phyloP scores from a whole-genome alignment of 352 stramenopile species.

The Aphanomyces astaci region DNA sequence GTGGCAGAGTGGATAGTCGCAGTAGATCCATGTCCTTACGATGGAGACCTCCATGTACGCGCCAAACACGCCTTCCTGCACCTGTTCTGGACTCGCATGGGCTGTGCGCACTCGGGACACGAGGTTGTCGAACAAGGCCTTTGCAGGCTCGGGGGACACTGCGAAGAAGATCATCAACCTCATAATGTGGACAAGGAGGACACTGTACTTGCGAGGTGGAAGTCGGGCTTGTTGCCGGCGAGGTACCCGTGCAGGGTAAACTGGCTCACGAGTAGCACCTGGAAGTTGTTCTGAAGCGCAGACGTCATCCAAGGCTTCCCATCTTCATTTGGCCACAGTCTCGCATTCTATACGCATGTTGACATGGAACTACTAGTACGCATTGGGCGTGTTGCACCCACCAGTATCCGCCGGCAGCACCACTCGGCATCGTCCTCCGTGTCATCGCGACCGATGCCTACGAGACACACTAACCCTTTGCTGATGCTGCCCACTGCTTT shows the following conservation, averaged over 20 bases:
- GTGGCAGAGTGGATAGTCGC: not conserved
- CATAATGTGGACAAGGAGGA: too few relatives aligned
- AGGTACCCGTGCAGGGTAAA: constrained; percentile 82
- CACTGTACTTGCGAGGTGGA: constrained; percentile 67
- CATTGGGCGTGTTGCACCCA: constrained; percentile 23
- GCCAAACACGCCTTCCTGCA: constrained; percentile 70
- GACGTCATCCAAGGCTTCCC: constrained; percentile 55
- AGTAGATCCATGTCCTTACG: too few relatives aligned
- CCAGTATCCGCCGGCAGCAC: constrained; percentile 68
- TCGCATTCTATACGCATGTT: constrained; percentile 43
- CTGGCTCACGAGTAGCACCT: constrained; percentile 83
- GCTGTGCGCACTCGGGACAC: constrained; percentile 51
- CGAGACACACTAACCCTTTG: constrained; percentile 67
- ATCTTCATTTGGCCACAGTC: constrained; percentile 64
- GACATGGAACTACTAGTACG: not conserved
- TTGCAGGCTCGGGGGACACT: constrained; percentile 62
- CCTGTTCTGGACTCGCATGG: constrained; percentile 47
- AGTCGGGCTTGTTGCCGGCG: constrained; percentile 79
- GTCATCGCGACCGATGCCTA: constrained; percentile 69
- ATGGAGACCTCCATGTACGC: constrained; percentile 84
- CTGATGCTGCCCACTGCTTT: constrained; percentile 66
- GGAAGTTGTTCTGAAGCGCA: constrained; percentile 47
- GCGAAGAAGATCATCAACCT: too few relatives aligned
- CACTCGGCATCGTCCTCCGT: constrained; percentile 75
- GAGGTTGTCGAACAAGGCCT: constrained; percentile 70